phyloP scores from a whole-genome alignment of 1,284 basidiomycete genomes.

The Puccinia coronata region DNA sequence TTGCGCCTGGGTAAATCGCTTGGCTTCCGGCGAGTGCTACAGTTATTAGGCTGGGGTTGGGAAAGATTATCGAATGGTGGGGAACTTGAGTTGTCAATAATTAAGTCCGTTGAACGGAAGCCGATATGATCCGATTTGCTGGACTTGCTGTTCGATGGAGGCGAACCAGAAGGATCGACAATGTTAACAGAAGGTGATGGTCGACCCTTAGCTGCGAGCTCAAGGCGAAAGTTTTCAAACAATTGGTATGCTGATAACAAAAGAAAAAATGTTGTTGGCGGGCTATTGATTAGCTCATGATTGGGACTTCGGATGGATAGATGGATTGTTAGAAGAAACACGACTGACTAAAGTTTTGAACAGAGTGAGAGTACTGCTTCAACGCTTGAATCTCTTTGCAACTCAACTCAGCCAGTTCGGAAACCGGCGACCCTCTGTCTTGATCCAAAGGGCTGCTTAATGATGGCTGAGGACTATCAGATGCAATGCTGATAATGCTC shows the following conservation, averaged over 20 bases:
- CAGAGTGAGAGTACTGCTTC: constrained; percentile 31
- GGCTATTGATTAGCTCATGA: no score
- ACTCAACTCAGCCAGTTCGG: constrained; percentile 22
- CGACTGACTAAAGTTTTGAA: constrained; percentile 43
- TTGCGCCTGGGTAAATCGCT: constrained; percentile 8
- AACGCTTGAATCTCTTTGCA: constrained; percentile 33
- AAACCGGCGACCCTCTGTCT: neutral
- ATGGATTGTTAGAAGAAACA: no score
- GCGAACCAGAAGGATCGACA: neutral
- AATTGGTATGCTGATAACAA: constrained; percentile 18
- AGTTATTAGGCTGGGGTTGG: neutral
- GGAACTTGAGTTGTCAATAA: neutral
- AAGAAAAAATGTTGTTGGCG: neutral
- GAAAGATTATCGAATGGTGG: neutral
- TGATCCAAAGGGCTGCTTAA: neutral
- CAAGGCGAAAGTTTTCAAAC: constrained; percentile 38
- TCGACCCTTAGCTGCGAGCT: constrained; percentile 17
- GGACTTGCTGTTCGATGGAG: no score
- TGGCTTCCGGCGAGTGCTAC: neutral
- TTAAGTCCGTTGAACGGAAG: neutral
- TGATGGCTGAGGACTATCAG: neutral
- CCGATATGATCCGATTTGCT: neutral
- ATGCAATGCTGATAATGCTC: neutral
- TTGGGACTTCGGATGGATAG: no score
- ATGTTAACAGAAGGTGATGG: neutral